These are phyloP conservation scores for Hypholoma sublateritium DNA, from an alignment of 768 basidiomycete species.

Conservation along the genomic window DNA sequence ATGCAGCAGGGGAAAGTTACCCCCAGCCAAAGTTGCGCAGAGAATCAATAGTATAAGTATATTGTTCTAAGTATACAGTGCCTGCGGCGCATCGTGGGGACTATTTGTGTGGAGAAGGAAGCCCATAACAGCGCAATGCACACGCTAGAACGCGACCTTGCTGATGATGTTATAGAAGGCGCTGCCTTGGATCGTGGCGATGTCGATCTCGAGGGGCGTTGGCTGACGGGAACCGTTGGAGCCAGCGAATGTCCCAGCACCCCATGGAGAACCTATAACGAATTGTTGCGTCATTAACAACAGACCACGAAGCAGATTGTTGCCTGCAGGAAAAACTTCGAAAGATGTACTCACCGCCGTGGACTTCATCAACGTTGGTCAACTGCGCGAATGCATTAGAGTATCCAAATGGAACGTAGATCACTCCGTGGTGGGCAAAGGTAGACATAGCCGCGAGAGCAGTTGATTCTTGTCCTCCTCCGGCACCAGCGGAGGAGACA, in stretches of 20 bases:
- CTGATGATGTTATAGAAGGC: slow-evolving; percentile 51
- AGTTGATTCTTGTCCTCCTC: slow-evolving; percentile 74
- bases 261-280: slow-evolving; percentile 67
- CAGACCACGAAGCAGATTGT: too few species aligned
- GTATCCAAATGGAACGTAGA: slow-evolving; percentile 40
- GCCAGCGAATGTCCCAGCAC: slow-evolving; percentile 65
- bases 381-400: slow-evolving; percentile 26
- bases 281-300: background rate
- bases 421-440: slow-evolving; percentile 60
- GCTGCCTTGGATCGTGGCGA: slow-evolving; percentile 54
- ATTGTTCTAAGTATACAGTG: too few species aligned
- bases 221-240: slow-evolving; percentile 51
- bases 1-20: too few species aligned
- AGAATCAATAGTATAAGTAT: too few species aligned
- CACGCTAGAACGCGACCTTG: slow-evolving; percentile 21
- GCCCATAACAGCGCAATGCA: too few species aligned
- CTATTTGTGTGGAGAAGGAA: too few species aligned
- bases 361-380: slow-evolving; percentile 49
- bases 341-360: slow-evolving; percentile 51
- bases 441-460: slow-evolving; percentile 47
- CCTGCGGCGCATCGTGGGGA: background rate
- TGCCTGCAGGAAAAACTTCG: background rate
- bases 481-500: slow-evolving; percentile 58
- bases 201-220: slow-evolving; percentile 47
- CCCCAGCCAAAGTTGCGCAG: too few species aligned